Evolutionary conservation across 2,329 filamentous ascomycete genomes (phyloP).

Genomic region (Chalaropsis thielavioides): DNA sequence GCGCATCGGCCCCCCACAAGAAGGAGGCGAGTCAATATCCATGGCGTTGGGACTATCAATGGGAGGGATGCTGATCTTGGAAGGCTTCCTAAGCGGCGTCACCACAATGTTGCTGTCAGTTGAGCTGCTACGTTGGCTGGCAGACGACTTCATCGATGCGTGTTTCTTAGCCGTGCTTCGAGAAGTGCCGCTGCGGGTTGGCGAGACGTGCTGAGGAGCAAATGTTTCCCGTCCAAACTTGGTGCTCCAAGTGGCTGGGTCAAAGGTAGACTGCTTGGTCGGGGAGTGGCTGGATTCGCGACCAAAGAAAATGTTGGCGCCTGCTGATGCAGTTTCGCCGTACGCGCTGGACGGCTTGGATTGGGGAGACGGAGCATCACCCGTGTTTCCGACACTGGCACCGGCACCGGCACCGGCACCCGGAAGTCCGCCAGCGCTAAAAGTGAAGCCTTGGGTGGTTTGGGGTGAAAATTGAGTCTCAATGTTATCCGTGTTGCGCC

Average conservation of each 20-base stretch:
- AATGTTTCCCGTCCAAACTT: constrained; percentile 42
- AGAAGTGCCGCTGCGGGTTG: constrained; percentile 12
- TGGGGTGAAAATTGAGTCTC: constrained; percentile 38
- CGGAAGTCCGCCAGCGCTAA: constrained; percentile 16
- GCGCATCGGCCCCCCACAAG: constrained; percentile 19
- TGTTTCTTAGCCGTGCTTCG: constrained; percentile 9
- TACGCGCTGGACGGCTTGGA: constrained; percentile 7
- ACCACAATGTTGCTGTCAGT: not conserved
- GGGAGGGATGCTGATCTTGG: not conserved
- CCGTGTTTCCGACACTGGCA: not conserved
- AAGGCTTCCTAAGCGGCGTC: not conserved
- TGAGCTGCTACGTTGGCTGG: constrained; percentile 3
- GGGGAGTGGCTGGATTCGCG: constrained; percentile 2
- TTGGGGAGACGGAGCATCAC: constrained; percentile 3
- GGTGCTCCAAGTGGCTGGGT: constrained; percentile 39
- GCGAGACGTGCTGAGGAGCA: constrained; percentile 25
- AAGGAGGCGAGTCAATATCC: constrained; percentile 46
- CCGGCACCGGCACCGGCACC: not conserved
- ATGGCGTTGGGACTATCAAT: constrained; percentile 43
- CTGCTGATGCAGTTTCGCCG: constrained; percentile 6
- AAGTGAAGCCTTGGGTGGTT: constrained; percentile 13
- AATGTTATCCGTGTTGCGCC: constrained; percentile 44
- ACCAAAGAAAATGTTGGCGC: not conserved
- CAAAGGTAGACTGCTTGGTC: constrained; percentile 26
- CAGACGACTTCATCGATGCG: constrained; percentile 1